phyloP scores from a whole-genome alignment of 2,329 filamentous ascomycete genomes.

The Myriosclerotinia scirpicola region DNA sequence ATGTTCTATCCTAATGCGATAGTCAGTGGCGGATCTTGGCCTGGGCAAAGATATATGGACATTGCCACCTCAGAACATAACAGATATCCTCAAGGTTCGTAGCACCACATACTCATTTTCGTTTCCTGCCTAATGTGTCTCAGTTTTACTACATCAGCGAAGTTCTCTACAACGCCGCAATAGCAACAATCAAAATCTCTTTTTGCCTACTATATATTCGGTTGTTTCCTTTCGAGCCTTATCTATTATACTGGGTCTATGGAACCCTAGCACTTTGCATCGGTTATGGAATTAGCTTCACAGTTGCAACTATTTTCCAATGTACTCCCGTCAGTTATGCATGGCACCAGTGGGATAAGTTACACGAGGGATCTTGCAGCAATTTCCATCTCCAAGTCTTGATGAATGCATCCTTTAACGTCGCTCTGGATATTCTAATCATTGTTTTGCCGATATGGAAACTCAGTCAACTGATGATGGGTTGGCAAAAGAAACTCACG shows the following conservation, averaged over 20 bases:
- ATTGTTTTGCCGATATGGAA: neutral
- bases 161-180: neutral
- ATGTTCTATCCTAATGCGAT: neutral
- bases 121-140: neutral
- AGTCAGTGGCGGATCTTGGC: neutral
- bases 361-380: neutral
- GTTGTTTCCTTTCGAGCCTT: neutral
- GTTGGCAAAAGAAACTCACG: neutral
- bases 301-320: neutral
- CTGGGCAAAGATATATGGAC: constrained; percentile 3
- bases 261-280: neutral
- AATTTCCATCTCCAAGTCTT: neutral
- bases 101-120: neutral
- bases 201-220: neutral
- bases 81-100: neutral
- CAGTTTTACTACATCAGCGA: neutral
- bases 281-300: neutral
- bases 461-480: neutral
- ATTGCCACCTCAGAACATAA: neutral
- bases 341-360: neutral
- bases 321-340: neutral
- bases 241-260: neutral
- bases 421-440: neutral
- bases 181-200: neutral
- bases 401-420: neutral